phyloP scores from a whole-genome alignment of 1,284 basidiomycete species.

The Rhodotorula sp. region DNA sequence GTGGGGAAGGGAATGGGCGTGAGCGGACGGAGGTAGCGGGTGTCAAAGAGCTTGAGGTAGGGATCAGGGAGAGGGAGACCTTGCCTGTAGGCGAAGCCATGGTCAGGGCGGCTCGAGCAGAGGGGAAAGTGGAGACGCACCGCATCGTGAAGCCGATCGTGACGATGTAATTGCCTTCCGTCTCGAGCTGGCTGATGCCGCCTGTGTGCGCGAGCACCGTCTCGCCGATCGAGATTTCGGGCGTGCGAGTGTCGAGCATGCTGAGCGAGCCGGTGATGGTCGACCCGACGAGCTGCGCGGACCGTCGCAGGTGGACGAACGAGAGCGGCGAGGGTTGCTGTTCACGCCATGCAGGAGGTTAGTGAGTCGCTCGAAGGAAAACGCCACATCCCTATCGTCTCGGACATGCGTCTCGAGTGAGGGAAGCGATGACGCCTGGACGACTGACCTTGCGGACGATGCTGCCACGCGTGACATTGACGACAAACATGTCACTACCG shows the following conservation, averaged over 20 bases:
- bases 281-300: constrained; percentile 41
- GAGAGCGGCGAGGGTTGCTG: constrained; percentile 32
- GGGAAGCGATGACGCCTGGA: not conserved
- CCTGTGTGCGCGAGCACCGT: constrained; percentile 74
- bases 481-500: constrained; percentile 34
- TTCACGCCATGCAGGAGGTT: not conserved
- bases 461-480: constrained; percentile 33
- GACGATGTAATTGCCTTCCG: constrained; percentile 72
- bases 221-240: constrained; percentile 37
- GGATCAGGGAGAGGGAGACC: constrained; percentile 87
- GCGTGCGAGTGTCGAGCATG: constrained; percentile 43
- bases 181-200: constrained; percentile 79
- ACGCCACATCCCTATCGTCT: not conserved
- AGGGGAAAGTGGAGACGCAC: constrained; percentile 54
- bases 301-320: constrained; percentile 34
- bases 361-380: not conserved
- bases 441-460: constrained; percentile 35
- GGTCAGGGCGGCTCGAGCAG: not conserved
- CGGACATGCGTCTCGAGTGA: too few relatives aligned
- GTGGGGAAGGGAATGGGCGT: constrained; percentile 84
- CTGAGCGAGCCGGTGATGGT: constrained; percentile 39
- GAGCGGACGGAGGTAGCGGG: constrained; percentile 75
- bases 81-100: constrained; percentile 60
- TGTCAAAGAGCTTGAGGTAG: constrained; percentile 88
- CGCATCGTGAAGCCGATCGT: constrained; percentile 84